phyloP scores from a whole-genome alignment of 495 filamentous ascomycete genomes.

The Penicillium cosmopolitanum region DNA sequence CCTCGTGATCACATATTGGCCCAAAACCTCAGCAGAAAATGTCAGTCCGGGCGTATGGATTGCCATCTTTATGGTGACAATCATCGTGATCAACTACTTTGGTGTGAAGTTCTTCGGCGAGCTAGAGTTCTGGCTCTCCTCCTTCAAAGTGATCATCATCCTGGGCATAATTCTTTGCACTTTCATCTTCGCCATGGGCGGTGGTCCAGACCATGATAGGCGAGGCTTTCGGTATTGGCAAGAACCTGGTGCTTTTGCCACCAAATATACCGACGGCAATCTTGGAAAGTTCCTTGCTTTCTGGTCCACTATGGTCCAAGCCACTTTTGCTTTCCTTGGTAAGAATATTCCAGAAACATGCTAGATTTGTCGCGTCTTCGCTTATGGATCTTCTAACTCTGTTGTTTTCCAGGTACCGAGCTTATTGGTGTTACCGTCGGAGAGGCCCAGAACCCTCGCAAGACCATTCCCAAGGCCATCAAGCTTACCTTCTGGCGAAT shows the following conservation, averaged over 20 bases:
- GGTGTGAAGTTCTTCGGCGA: conserved; percentile 77
- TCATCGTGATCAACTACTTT: conserved; percentile 59
- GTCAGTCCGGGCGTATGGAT: conserved; percentile 59
- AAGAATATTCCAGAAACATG: neutral
- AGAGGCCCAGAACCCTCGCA: conserved; percentile 76
- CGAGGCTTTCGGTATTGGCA: conserved; percentile 82
- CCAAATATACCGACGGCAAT: conserved; percentile 43
- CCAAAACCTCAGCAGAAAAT: conserved; percentile 28
- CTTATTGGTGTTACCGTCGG: conserved; percentile 72
- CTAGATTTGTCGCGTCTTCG: neutral
- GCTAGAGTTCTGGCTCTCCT: conserved; percentile 80
- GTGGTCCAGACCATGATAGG: conserved; percentile 69
- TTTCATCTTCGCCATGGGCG: conserved; percentile 71
- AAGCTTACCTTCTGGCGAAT: conserved; percentile 86
- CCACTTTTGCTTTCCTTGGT: conserved; percentile 82
- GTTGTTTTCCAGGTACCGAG: conserved; percentile 60
- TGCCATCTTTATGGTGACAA: conserved; percentile 53
- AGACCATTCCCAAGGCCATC: conserved; percentile 76
- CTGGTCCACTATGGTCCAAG: conserved; percentile 79
- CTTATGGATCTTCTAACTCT: neutral
- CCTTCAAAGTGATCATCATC: conserved; percentile 75
- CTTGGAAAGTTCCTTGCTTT: conserved; percentile 69
- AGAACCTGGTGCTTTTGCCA: conserved; percentile 63
- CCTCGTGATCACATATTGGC: conserved; percentile 78
- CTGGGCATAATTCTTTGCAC: conserved; percentile 66